A percentile compares a stretch with the other conserved stretches of the same genome.
Evolutionary conservation across 2,329 filamentous ascomycete species (phyloP).

Genomic region (Calonectria henricotiae): DNA sequence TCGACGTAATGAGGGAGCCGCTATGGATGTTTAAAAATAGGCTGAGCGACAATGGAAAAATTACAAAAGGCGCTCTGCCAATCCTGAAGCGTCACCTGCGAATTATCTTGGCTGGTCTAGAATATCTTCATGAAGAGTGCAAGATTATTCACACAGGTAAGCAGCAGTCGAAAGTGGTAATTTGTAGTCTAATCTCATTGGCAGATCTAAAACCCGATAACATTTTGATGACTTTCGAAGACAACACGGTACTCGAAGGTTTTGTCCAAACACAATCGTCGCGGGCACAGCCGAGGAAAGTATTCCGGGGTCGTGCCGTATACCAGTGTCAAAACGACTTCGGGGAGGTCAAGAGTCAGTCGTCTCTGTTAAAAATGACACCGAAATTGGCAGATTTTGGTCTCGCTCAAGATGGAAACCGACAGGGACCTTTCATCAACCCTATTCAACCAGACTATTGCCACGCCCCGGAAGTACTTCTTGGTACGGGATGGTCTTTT

Average conservation of each 20-base stretch:
- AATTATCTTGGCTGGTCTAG: slow-evolving; percentile 59
- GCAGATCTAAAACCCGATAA: slow-evolving; percentile 50
- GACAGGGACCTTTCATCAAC: slow-evolving; percentile 32
- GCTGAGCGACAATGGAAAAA: slow-evolving; percentile 54
- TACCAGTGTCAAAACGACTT: slow-evolving; percentile 46
- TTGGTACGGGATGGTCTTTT: slow-evolving; percentile 41
- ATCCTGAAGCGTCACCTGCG: slow-evolving; percentile 59
- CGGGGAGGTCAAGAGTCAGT: slow-evolving; percentile 32
- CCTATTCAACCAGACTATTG: slow-evolving; percentile 43
- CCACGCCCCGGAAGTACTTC: slow-evolving; percentile 43
- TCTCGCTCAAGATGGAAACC: slow-evolving; percentile 37
- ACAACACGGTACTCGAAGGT: slow-evolving; percentile 42
- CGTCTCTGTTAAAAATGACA: slow-evolving; percentile 32
- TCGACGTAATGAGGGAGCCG: slow-evolving; percentile 60
- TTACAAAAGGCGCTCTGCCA: slow-evolving; percentile 34
- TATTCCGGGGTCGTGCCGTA: slow-evolving; percentile 33
- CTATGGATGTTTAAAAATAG: slow-evolving; percentile 57
- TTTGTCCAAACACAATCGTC: slow-evolving; percentile 41
- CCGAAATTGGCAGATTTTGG: slow-evolving; percentile 46
- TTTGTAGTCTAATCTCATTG: background rate
- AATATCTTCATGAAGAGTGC: slow-evolving; percentile 62
- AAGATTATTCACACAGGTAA: slow-evolving; percentile 64
- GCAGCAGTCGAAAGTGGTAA: background rate
- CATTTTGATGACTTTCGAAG: slow-evolving; percentile 48
- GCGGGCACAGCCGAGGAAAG: slow-evolving; percentile 38